These are phyloP conservation scores for Penicillium sp. DNA, from an alignment of 2,329 filamentous ascomycete genomes.

Conservation along the genomic window DNA sequence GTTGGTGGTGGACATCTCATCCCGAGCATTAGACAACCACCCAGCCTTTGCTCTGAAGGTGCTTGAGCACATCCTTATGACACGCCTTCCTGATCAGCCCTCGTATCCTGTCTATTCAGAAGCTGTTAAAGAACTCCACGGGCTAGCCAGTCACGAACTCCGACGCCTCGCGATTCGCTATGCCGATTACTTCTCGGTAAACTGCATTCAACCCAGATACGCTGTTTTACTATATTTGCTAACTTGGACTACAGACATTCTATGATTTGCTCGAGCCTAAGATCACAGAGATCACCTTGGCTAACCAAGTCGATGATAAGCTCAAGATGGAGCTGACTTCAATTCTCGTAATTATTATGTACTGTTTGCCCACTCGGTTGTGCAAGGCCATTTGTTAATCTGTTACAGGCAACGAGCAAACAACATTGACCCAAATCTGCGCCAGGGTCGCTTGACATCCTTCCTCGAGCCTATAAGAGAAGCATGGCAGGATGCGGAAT, in stretches of 20 bases:
- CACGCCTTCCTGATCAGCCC: slow-evolving; percentile 68
- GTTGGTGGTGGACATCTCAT: slow-evolving; percentile 78
- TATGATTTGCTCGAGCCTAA: slow-evolving; percentile 83
- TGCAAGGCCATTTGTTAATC: too few species aligned
- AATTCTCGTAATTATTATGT: slow-evolving; percentile 87
- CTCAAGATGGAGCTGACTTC: slow-evolving; percentile 80
- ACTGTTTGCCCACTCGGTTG: too few species aligned
- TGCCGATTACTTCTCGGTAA: slow-evolving; percentile 71
- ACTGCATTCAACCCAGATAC: too few species aligned
- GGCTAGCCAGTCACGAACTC: slow-evolving; percentile 77
- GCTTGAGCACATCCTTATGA: slow-evolving; percentile 83
- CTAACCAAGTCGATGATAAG: slow-evolving; percentile 71
- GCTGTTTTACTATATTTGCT: too few species aligned
- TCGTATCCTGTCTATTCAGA: slow-evolving; percentile 74
- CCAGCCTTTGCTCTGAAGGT: slow-evolving; percentile 80
- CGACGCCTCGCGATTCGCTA: slow-evolving; percentile 86
- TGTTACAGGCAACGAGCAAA: slow-evolving; percentile 62
- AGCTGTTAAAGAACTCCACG: slow-evolving; percentile 82
- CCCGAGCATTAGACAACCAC: slow-evolving; percentile 70
- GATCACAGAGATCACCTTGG: slow-evolving; percentile 71
- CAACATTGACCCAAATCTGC: slow-evolving; percentile 65
- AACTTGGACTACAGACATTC: slow-evolving; percentile 49
- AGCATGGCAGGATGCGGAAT: slow-evolving; percentile 69
- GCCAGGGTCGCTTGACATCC: slow-evolving; percentile 65
- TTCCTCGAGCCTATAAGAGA: slow-evolving; percentile 80